phyloP scores from a whole-genome alignment of 371 early-diverging fungal species.

The Mitosporidium daphniae region DNA sequence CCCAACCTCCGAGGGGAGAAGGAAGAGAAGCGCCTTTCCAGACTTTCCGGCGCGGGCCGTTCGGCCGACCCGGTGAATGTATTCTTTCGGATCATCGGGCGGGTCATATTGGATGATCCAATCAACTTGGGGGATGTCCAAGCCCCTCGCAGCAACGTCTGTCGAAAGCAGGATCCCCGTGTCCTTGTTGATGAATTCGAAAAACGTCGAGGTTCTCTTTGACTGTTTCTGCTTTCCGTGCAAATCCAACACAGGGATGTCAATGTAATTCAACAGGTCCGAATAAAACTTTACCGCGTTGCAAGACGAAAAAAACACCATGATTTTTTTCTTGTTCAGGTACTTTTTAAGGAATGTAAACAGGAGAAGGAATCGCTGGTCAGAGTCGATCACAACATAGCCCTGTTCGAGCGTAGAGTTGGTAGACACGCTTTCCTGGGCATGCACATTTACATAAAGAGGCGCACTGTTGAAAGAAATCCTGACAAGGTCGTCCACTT shows the following conservation, averaged over 20 bases:
- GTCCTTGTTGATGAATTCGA: conserved; percentile 65
- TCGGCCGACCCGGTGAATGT: conserved; percentile 90
- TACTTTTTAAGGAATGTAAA: conserved; percentile 73
- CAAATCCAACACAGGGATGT: conserved; percentile 65
- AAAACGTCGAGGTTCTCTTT: conserved; percentile 69
- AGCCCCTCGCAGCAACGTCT: conserved; percentile 85
- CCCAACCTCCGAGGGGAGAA: conserved; percentile 65
- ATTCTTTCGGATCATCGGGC: conserved; percentile 79
- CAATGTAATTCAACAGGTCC: conserved; percentile 71
- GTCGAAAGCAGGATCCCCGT: conserved; percentile 65
- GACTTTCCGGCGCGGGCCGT: conserved; percentile 65
- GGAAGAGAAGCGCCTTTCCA: conserved; percentile 62
- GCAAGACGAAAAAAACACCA: conserved; percentile 78
- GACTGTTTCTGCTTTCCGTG: conserved; percentile 74
- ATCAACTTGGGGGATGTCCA: conserved; percentile 87
- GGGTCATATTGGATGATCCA: conserved; percentile 95
- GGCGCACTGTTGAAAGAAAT: conserved; percentile 59
- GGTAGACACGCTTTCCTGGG: conserved; percentile 45
- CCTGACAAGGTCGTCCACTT: conserved; percentile 70
- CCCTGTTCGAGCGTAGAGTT: conserved; percentile 79
- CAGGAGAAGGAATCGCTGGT: conserved; percentile 47
- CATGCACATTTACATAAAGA: conserved; percentile 73
- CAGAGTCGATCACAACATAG: conserved; percentile 54
- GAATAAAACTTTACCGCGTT: conserved; percentile 71
- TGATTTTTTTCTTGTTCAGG: conserved; percentile 55